Percentiles rank a stretch among this genome's conserved stretches.
Evolutionary conservation across 2,329 filamentous ascomycete species (phyloP).

Genomic region (Sordariomycetes sp.): DNA sequence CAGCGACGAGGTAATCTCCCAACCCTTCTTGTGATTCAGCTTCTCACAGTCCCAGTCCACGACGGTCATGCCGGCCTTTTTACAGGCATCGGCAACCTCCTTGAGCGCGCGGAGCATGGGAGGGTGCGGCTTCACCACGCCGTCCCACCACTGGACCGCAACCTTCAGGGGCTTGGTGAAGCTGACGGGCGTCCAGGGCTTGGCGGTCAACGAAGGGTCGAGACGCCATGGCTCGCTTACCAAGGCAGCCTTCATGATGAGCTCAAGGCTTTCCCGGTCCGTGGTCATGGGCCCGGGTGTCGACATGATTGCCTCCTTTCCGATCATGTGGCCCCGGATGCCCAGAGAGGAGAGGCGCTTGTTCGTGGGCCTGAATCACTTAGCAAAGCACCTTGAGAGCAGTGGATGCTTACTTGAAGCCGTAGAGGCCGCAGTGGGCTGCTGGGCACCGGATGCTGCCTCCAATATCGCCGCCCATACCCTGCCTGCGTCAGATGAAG

Average conservation of each 20-base stretch:
- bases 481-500: too few relatives aligned
- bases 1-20: slow-evolving; percentile 31
- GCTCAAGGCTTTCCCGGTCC: slow-evolving; percentile 21
- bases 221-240: slow-evolving; percentile 21
- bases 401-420: too few relatives aligned
- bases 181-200: slow-evolving; percentile 22
- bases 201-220: slow-evolving; percentile 20
- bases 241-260: slow-evolving; percentile 22
- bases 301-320: slow-evolving; percentile 23
- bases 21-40: slow-evolving; percentile 40
- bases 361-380: slow-evolving; percentile 16
- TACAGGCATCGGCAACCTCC: background rate
- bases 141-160: slow-evolving; percentile 41
- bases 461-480: slow-evolving; percentile 66
- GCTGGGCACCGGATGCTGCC: slow-evolving; percentile 68
- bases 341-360: slow-evolving; percentile 19
- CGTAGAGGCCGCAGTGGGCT: slow-evolving; percentile 70
- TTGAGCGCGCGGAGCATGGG: slow-evolving; percentile 17
- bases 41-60: slow-evolving; percentile 20
- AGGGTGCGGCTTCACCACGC: slow-evolving; percentile 23
- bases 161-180: slow-evolving; percentile 41
- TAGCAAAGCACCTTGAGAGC: too few relatives aligned
- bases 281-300: slow-evolving; percentile 23
- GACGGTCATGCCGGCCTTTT: slow-evolving; percentile 14
- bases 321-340: slow-evolving; percentile 16